These are phyloP conservation scores for Hippophae gyantsensis DNA, from an alignment of 306 rosid genomes.

Conservation along the genomic window DNA sequence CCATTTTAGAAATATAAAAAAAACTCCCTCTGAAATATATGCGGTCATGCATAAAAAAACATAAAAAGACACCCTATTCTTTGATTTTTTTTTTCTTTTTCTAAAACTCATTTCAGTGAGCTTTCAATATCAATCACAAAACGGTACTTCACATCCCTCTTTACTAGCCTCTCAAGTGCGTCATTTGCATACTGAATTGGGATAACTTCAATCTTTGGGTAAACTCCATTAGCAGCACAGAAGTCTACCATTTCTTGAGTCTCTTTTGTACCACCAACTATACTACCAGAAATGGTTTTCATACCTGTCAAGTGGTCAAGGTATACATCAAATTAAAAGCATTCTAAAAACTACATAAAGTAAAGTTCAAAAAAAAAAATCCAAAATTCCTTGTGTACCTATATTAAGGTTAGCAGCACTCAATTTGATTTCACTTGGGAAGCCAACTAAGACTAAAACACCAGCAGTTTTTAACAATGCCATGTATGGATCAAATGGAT, in stretches of 20 bases:
- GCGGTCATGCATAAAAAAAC: too few relatives aligned
- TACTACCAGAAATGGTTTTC: slow-evolving; percentile 53
- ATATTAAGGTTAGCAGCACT: slow-evolving; percentile 51
- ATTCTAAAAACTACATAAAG: slow-evolving; percentile 3
- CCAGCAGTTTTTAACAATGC: slow-evolving; percentile 54
- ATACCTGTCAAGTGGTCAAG: slow-evolving; percentile 35
- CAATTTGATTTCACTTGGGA: slow-evolving; percentile 70
- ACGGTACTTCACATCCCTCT: slow-evolving; percentile 64
- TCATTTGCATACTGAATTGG: slow-evolving; percentile 76
- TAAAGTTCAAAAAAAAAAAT: background rate
- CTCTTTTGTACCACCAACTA: slow-evolving; percentile 57
- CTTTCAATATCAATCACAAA: slow-evolving; percentile 75
- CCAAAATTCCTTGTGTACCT: slow-evolving; percentile 33
- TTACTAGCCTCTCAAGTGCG: slow-evolving; percentile 70
- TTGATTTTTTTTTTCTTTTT: too few relatives aligned
- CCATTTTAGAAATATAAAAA: too few relatives aligned
- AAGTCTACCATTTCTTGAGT: slow-evolving; percentile 70
- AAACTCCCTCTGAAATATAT: too few relatives aligned
- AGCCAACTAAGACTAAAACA: slow-evolving; percentile 55
- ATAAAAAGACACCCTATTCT: too few relatives aligned
- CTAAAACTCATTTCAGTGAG: slow-evolving; percentile 36
- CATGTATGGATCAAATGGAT: slow-evolving; percentile 76
- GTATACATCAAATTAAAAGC: background rate
- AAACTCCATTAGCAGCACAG: slow-evolving; percentile 51
- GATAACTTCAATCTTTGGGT: slow-evolving; percentile 69